Evolutionary conservation across 1,284 basidiomycete genomes (phyloP), one percentile per base, ranked within the genome.

Genomic region (Marasmius oreades): DNA sequence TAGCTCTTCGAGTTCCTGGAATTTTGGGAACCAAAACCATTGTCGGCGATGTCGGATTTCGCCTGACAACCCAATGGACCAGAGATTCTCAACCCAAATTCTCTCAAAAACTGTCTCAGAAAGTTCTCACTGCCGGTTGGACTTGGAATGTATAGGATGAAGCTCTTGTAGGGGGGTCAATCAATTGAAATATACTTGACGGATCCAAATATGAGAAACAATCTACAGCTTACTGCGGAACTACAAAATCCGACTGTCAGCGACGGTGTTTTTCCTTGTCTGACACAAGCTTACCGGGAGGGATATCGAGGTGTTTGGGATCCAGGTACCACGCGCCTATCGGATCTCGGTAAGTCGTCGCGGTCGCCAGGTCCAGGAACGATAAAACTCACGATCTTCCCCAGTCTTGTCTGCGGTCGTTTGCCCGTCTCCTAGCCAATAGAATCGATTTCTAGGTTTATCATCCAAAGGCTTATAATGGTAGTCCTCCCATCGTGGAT

Each of bases 401-500:
- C 65, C 68, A 59, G 70, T 69, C 60, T 73, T 76, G 64, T 80
- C 78, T 24, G 73, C 72, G 44, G 70, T 67, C 14, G 78, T 79
- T 58, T 70, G 75, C 12, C 84, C 83, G 55, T 84, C 78, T 0
- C 84, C 83, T 1, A 85, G 70, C 80, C 82, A 86, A 63, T 80
- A 73, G 63, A 84, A 74, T 5, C 79, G 70, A 61, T 84, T 84
- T 55, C 67, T 67, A 16, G 67, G 65, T 2, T 65, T 70, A 8
- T 53, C 31, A 50, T 81, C 77, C 2, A 78, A 65, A 3, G 57
- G 67, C 58, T 84, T 79, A 60, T 82, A 87, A 31, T 77, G 73
- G 62, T 74, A 86, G 61, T 87, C 85, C 60, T 87, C 85, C 84
- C 84, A 87, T 3, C 84, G 78, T 0, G 84, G 84, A 64, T 82